phyloP scores from a whole-genome alignment of 257 asterid genomes.

The Nicotiana noctiflora region DNA sequence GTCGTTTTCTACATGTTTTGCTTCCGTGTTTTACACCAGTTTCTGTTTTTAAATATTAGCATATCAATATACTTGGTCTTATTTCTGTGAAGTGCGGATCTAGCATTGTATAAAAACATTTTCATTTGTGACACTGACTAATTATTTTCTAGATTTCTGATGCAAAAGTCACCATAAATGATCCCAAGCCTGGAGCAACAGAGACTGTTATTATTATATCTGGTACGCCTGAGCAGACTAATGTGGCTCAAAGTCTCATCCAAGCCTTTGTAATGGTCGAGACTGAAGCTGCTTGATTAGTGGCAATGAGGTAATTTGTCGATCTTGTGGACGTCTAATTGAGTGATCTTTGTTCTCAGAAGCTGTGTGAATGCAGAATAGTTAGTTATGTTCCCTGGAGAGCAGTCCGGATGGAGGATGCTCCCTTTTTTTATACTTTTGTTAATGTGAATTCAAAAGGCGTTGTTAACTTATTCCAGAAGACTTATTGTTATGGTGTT shows the following conservation, averaged over 20 bases:
- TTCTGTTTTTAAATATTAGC: neutral
- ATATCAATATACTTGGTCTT: neutral
- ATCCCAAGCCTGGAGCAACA: conserved; percentile 67
- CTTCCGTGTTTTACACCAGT: neutral
- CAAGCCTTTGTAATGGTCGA: conserved; percentile 87
- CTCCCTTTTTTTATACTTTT: neutral
- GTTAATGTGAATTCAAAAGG: neutral
- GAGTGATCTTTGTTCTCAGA: neutral
- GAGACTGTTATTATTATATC: conserved; percentile 73
- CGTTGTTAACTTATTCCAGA: neutral
- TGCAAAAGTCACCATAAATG: conserved; percentile 64
- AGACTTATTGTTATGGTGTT: neutral
- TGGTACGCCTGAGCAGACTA: conserved; percentile 90
- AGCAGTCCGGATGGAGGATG: no score
- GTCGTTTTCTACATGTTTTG: neutral
- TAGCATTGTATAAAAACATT: neutral
- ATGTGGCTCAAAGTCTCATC: conserved; percentile 95
- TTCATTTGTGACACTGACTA: neutral
- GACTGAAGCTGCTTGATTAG: conserved; percentile 44
- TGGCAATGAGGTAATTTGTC: conserved; percentile 19
- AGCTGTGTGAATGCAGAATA: neutral
- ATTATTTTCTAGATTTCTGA: conserved; percentile 62
- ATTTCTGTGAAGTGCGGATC: neutral
- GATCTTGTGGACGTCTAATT: neutral
- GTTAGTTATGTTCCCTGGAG: neutral